Conservation (phyloP, 345 rosid genomes). For the Streptanthus diversifolius region DNA sequence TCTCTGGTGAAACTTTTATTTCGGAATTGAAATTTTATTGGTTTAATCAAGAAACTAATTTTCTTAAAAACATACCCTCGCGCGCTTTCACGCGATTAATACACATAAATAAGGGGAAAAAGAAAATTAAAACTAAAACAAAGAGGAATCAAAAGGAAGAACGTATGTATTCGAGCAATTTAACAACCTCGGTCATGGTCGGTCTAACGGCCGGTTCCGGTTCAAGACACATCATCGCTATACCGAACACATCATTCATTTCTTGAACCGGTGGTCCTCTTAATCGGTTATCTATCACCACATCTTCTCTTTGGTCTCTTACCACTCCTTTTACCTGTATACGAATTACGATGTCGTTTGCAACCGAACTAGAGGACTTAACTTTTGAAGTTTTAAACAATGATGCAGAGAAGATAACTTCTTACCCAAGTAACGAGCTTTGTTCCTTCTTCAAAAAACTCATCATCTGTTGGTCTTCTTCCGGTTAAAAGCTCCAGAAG, state of each 20-base stretch:
- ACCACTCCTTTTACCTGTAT: slow-evolving; percentile 71
- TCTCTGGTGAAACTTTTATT: slow-evolving; percentile 7
- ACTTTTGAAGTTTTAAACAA: not conserved
- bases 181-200: slow-evolving; percentile 78
- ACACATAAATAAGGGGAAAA: not conserved
- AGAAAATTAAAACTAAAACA: not conserved
- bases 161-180: slow-evolving; percentile 62
- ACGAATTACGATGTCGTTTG: not conserved
- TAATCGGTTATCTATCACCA: slow-evolving; percentile 58
- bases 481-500: slow-evolving; percentile 75
- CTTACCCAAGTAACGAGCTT: slow-evolving; percentile 87
- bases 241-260: slow-evolving; percentile 48
- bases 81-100: not conserved
- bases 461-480: slow-evolving; percentile 73
- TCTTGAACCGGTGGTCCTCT: slow-evolving; percentile 51
- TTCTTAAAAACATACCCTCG: not conserved
- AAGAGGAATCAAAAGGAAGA: slow-evolving; percentile 10
- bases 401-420: not conserved
- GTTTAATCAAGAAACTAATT: not conserved
- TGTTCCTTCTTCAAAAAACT: slow-evolving; percentile 80
- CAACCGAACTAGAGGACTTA: not conserved
- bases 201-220: slow-evolving; percentile 77
- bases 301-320: slow-evolving; percentile 56
- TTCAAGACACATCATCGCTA: slow-evolving; percentile 77
- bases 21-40: slow-evolving; percentile 8